A percentile compares a stretch with the other conserved stretches of the same genome.
Evolutionary conservation across 495 filamentous ascomycete genomes (phyloP).

Genomic region (Polyplosphaeria fusca): DNA sequence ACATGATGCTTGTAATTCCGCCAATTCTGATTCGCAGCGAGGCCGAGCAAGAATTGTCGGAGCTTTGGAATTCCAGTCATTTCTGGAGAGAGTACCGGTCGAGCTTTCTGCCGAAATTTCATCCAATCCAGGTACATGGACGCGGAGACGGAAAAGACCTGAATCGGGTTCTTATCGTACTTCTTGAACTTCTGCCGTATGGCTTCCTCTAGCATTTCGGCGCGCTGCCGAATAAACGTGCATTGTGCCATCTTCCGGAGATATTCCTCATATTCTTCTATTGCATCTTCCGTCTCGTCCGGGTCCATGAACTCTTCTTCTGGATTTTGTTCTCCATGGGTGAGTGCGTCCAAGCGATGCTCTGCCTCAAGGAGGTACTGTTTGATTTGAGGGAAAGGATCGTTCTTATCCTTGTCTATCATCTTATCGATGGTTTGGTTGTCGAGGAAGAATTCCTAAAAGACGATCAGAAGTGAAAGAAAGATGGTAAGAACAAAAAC

Average conservation of each 20-base stretch:
- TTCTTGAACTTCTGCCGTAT: constrained; percentile 4
- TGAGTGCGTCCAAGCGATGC: background rate
- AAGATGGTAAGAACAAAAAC: background rate
- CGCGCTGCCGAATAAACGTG: constrained; percentile 8
- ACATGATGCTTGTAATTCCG: background rate
- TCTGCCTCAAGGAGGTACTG: background rate
- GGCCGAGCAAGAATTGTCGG: background rate
- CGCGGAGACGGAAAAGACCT: constrained; percentile 4
- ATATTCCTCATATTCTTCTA: constrained; percentile 13
- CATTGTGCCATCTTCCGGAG: constrained; percentile 2
- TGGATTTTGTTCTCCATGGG: background rate
- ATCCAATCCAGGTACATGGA: constrained; percentile 4
- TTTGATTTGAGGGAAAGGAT: constrained; percentile 1
- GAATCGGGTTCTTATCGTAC: background rate
- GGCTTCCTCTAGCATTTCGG: background rate
- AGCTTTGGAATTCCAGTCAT: constrained; percentile 7
- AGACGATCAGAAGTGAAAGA: background rate
- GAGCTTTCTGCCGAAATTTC: background rate
- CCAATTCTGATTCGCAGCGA: constrained; percentile 4
- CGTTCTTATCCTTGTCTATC: background rate
- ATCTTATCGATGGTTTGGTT: background rate
- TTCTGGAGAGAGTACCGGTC: background rate
- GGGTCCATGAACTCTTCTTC: no score
- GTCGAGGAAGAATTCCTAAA: constrained; percentile 1
- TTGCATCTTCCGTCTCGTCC: no score